Evolutionary conservation across 2,329 filamentous ascomycete genomes (phyloP), one percentile per base, ranked within the genome.

Genomic region (Pseudogymnoascus sp.): DNA sequence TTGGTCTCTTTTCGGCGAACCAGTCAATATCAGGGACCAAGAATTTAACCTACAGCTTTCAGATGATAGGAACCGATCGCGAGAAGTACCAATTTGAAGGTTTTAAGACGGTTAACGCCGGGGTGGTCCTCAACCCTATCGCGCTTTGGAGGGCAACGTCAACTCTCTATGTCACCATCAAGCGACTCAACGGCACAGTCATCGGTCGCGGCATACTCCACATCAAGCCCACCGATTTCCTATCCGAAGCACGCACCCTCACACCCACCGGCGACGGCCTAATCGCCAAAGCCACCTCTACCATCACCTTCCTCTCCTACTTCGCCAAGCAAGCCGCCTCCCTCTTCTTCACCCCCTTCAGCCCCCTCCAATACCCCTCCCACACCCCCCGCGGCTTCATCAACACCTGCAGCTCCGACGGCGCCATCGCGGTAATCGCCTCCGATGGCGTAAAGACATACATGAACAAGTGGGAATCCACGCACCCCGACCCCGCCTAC

Each of bases 81-180:
- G 75, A 77, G 50, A 75, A 74, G 59, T 78, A 85, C 53, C 81
- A 82, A 64, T 84, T 89, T 70, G 78, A 85, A 65, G 86, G 85
- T 0, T 84, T 82, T 73, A 88, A 88, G 72, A 77, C 84, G 1
- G 79, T 88, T 44, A 82, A 87, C 71, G 81, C 85, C 3, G 82
- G 82, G 0, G 82, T 84, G 0, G 82, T 84, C 1, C 76, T 88
- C 36, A 79, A 81, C 1, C 79, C 82, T 1, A 67, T 76, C 42
- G 77, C 81, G 65, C 84, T 89, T 64, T 88, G 85, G 86, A 77
- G 76, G 59, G 82, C 85, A 1, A 86, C 84, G 0, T 85, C 80
- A 18, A 87, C 84, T 0, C 77, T 89, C 0, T 87, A 85, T 66
- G 84, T 86, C 53, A 84, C 81, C 1, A 79, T 88, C 63, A 83